phyloP scores from a whole-genome alignment of 2,329 filamentous ascomycete species.

The Penicillium sp. region DNA sequence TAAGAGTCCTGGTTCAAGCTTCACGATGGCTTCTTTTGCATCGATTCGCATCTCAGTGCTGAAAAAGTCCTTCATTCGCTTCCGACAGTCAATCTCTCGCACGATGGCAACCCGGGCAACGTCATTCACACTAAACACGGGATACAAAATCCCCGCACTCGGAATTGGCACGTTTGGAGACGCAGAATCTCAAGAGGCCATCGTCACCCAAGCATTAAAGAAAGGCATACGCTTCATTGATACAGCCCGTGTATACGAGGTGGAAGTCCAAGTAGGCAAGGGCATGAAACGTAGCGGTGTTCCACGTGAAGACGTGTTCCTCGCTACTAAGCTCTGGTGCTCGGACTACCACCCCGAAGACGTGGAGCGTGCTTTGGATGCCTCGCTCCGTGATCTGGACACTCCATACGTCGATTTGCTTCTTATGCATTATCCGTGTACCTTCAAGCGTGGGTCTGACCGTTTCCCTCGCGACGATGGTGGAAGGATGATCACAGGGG shows the following conservation, averaged over 20 bases:
- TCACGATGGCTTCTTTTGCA: background rate
- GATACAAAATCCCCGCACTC: conserved; percentile 43
- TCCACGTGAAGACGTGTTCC: conserved; percentile 62
- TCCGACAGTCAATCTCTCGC: background rate
- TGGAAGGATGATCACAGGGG: conserved; percentile 38
- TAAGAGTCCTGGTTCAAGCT: background rate
- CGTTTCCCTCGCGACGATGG: conserved; percentile 41
- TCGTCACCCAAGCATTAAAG: conserved; percentile 46
- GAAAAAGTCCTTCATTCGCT: background rate
- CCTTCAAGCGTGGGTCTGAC: conserved; percentile 41
- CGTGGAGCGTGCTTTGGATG: conserved; percentile 59
- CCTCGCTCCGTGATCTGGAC: conserved; percentile 60
- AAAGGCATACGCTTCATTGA: conserved; percentile 54
- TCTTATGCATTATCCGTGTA: conserved; percentile 64
- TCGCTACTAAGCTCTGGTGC: conserved; percentile 66
- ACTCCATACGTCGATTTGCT: conserved; percentile 67
- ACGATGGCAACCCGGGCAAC: background rate
- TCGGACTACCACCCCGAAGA: conserved; percentile 59
- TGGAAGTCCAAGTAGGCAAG: conserved; percentile 62
- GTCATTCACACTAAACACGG: conserved; percentile 38
- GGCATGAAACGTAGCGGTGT: conserved; percentile 63
- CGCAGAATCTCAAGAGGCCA: conserved; percentile 46
- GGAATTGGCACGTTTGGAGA: conserved; percentile 55
- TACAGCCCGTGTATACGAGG: conserved; percentile 55
- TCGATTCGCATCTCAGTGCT: background rate